Percentiles rank a stretch among this genome's conserved stretches.
Evolutionary conservation across 805 yeast genomes (phyloP).

Genomic region (Lachancea dasiensis): DNA sequence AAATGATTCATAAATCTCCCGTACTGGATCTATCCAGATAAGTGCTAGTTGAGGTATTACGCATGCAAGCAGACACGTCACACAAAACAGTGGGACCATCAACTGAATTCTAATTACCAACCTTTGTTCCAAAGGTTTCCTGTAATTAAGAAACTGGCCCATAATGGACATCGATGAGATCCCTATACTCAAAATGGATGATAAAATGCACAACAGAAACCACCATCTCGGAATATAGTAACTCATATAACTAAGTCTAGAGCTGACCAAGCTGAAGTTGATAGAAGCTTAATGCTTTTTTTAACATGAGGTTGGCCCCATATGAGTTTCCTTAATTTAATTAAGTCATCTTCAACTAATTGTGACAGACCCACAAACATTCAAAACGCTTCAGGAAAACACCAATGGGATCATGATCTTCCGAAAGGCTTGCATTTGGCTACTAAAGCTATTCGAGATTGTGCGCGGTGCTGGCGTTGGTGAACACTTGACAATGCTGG

Average conservation of each 20-base stretch:
- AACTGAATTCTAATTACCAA: slow-evolving; percentile 74
- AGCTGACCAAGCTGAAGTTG: background rate
- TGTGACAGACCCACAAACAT: too few species aligned
- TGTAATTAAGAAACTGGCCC: slow-evolving; percentile 60
- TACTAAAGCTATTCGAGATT: background rate
- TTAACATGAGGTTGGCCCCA: too few species aligned
- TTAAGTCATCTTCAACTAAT: too few species aligned
- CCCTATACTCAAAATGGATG: slow-evolving; percentile 30
- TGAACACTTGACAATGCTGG: slow-evolving; percentile 18
- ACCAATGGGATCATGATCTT: background rate
- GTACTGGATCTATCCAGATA: slow-evolving; percentile 56
- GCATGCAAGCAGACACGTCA: slow-evolving; percentile 59
- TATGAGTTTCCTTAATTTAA: too few species aligned
- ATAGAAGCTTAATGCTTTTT: background rate
- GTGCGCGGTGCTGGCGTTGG: slow-evolving; percentile 21
- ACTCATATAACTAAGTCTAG: background rate
- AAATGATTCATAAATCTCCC: slow-evolving; percentile 93
- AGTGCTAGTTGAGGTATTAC: slow-evolving; percentile 39
- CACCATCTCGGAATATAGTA: slow-evolving; percentile 23
- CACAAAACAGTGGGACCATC: slow-evolving; percentile 75
- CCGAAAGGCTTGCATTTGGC: background rate
- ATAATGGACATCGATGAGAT: slow-evolving; percentile 43
- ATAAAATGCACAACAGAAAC: slow-evolving; percentile 20
- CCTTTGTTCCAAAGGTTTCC: slow-evolving; percentile 86
- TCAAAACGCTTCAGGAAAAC: too few species aligned